Percentiles rank a stretch among this genome's conserved stretches.
These are phyloP conservation scores for Xylaria sp. DNA, from an alignment of 2,329 filamentous ascomycete species.

Conservation along the genomic window DNA sequence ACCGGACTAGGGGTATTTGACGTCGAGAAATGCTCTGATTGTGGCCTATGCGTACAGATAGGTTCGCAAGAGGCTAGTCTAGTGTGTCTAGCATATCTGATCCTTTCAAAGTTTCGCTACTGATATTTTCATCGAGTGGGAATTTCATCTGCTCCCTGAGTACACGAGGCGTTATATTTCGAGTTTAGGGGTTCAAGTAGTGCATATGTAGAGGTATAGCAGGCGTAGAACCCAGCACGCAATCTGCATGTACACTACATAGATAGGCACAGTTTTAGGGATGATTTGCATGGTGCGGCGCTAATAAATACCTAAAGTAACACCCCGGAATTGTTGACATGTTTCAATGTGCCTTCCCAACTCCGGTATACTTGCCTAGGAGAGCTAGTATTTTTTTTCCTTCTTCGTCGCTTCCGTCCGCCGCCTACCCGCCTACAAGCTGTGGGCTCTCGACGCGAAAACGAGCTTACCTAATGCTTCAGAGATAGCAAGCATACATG, in stretches of 20 bases:
- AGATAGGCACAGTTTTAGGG: neutral
- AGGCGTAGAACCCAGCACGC: neutral
- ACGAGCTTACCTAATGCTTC: conserved; percentile 8
- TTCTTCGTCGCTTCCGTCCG: neutral
- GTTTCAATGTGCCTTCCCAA: neutral
- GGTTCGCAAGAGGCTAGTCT: neutral
- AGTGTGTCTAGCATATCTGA: neutral
- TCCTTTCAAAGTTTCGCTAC: neutral
- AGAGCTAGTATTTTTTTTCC: conserved; percentile 3
- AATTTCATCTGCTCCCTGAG: neutral
- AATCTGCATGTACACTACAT: neutral
- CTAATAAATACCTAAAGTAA: conserved; percentile 3
- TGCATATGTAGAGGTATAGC: no score
- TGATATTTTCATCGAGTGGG: neutral
- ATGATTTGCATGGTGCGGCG: conserved; percentile 26
- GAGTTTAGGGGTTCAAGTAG: neutral
- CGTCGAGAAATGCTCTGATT: neutral
- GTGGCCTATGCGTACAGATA: no score
- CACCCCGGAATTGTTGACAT: conserved; percentile 16
- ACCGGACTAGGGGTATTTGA: neutral
- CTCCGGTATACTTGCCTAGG: neutral
- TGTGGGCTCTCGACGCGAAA: neutral
- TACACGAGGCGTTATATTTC: neutral
- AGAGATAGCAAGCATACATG: neutral
- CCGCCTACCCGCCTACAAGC: neutral